Evolutionary conservation across 2,329 filamentous ascomycete species (phyloP).

Genomic region (Fusarium denticulatum): DNA sequence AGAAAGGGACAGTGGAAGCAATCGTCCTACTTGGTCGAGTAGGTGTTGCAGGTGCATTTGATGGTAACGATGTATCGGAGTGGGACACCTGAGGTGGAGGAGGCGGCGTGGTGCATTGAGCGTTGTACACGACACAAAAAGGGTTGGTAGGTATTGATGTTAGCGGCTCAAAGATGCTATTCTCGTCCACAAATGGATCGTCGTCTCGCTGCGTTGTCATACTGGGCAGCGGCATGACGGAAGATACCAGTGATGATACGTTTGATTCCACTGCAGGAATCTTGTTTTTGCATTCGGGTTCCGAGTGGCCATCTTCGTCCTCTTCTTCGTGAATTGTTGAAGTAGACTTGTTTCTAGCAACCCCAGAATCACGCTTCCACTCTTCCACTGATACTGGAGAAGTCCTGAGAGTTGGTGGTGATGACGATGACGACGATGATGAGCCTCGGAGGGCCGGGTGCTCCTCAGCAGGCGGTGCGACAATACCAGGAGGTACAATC

Average conservation of each 20-base stretch:
- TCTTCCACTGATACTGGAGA: constrained; percentile 48
- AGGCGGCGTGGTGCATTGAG: constrained; percentile 36
- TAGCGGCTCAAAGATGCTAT: constrained; percentile 38
- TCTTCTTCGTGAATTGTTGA: constrained; percentile 54
- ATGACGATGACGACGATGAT: constrained; percentile 23
- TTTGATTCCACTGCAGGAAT: constrained; percentile 23
- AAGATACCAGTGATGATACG: constrained; percentile 28
- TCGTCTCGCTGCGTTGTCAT: constrained; percentile 23
- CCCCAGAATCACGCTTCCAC: constrained; percentile 66
- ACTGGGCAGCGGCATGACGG: constrained; percentile 26
- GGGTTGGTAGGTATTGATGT: constrained; percentile 33
- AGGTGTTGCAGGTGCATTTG: constrained; percentile 28
- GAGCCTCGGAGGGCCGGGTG: constrained; percentile 61
- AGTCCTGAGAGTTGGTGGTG: constrained; percentile 33
- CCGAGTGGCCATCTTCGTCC: constrained; percentile 51
- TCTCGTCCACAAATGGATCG: constrained; percentile 40
- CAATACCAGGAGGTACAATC: constrained; percentile 43
- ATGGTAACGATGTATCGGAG: constrained; percentile 6
- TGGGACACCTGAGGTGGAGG: constrained; percentile 28
- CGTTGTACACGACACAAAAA: constrained; percentile 40
- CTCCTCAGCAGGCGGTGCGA: constrained; percentile 60
- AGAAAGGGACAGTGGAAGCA: constrained; percentile 13
- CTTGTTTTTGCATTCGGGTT: constrained; percentile 16
- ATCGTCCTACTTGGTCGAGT: constrained; percentile 25
- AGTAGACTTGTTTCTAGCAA: constrained; percentile 57